Conservation (phyloP, 108 stramenopile genomes). For the Skeletonema grethae region DNA sequence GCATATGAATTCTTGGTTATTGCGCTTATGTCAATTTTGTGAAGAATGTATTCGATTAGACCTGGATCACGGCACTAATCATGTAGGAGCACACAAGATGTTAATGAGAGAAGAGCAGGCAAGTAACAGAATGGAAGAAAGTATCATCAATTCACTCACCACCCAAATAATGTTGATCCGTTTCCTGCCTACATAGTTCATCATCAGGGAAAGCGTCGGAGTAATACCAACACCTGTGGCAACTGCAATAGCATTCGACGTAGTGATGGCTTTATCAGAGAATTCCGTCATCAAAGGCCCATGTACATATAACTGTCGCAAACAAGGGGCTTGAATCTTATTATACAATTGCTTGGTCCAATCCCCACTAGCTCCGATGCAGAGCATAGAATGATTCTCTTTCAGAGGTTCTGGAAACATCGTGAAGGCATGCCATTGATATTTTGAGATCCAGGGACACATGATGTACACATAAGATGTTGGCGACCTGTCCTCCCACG, state of each 20-base stretch:
- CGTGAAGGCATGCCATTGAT: conserved; percentile 8
- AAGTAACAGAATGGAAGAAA: too few species aligned
- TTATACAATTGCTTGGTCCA: background rate
- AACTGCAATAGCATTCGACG: conserved; percentile 8
- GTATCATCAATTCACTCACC: too few species aligned
- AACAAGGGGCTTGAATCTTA: background rate
- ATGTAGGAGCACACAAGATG: too few species aligned
- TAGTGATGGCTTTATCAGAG: background rate
- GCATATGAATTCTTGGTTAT: background rate
- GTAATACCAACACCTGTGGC: conserved; percentile 26
- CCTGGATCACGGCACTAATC: conserved; percentile 9
- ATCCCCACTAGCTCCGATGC: background rate
- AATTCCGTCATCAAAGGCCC: background rate
- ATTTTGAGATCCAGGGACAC: conserved; percentile 13
- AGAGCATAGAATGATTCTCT: conserved; percentile 1
- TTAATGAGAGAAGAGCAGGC: too few species aligned
- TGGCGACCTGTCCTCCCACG: background rate
- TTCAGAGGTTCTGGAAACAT: conserved; percentile 3
- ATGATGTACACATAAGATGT: conserved; percentile 9
- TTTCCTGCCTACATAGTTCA: conserved; percentile 1
- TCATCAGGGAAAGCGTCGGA: conserved; percentile 7
- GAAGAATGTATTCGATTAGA: conserved; percentile 12
- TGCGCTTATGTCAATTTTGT: background rate
- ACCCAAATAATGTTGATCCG: conserved; percentile 16
- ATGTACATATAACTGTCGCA: background rate